phyloP scores from a whole-genome alignment of 495 filamentous ascomycete species.

The Rhizodiscina lignyota region DNA sequence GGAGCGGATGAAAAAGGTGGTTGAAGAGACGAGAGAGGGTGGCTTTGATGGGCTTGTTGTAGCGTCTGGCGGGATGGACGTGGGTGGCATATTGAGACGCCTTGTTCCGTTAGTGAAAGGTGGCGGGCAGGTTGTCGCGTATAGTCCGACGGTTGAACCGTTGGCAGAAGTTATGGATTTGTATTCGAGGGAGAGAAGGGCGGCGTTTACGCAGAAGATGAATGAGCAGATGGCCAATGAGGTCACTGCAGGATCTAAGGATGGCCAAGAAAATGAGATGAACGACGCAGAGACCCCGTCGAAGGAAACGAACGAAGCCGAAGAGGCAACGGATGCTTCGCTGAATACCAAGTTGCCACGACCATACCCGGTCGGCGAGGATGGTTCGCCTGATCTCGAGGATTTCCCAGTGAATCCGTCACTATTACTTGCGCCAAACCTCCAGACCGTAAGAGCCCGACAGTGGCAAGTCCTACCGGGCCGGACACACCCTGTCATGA shows the following conservation, averaged over 20 bases:
- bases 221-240: constrained; percentile 6
- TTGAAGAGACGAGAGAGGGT: constrained; percentile 56
- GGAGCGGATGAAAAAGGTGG: constrained; percentile 44
- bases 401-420: constrained; percentile 77
- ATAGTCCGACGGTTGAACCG: constrained; percentile 61
- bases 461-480: constrained; percentile 85
- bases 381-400: too few species aligned
- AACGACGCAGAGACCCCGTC: too few species aligned
- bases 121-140: constrained; percentile 71
- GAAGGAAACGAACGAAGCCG: too few species aligned
- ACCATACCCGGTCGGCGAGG: too few species aligned
- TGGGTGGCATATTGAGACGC: constrained; percentile 53
- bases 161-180: constrained; percentile 57
- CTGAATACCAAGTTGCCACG: too few species aligned
- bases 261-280: constrained; percentile 2
- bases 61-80: constrained; percentile 65
- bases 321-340: constrained; percentile 31
- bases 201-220: constrained; percentile 41
- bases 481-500: constrained; percentile 89
- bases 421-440: constrained; percentile 54
- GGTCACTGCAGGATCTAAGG: constrained; percentile 1
- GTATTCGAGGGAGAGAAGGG: constrained; percentile 58
- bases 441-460: constrained; percentile 61
- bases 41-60: constrained; percentile 72
- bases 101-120: constrained; percentile 65